These are phyloP conservation scores for Stipa capillata DNA, from an alignment of 176 grass and related monocot species.

Conservation along the genomic window DNA sequence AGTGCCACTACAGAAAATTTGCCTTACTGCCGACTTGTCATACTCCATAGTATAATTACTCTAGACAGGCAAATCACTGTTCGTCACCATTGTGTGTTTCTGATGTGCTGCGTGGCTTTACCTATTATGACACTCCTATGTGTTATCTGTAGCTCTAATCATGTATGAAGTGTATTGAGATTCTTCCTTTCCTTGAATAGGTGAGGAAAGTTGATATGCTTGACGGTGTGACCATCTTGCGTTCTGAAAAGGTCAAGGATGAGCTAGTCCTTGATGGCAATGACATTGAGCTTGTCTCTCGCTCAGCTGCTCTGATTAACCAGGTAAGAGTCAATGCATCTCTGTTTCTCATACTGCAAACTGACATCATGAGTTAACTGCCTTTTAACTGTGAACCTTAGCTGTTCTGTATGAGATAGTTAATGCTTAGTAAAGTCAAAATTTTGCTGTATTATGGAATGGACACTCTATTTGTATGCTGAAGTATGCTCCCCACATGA, in stretches of 20 bases:
- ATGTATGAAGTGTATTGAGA: neutral
- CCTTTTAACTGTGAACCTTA: neutral
- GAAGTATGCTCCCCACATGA: too few relatives aligned
- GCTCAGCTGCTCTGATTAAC: conserved; percentile 64
- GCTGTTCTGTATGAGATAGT: neutral
- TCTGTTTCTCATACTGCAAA: neutral
- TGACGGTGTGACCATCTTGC: conserved; percentile 55
- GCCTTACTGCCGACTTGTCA: too few relatives aligned
- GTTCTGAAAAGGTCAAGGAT: conserved; percentile 92
- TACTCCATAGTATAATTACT: too few relatives aligned
- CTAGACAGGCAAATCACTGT: neutral
- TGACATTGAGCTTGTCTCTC: conserved; percentile 75
- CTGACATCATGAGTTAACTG: neutral
- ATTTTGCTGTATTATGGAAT: neutral
- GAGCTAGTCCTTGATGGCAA: conserved; percentile 79
- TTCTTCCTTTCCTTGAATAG: neutral
- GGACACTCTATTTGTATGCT: too few relatives aligned
- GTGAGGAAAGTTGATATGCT: conserved; percentile 91
- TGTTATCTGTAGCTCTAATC: neutral
- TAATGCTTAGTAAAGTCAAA: too few relatives aligned
- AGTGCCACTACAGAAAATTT: too few relatives aligned
- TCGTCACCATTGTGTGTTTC: neutral
- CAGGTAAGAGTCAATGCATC: conserved; percentile 24
- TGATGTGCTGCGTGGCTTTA: neutral
- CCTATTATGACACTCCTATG: neutral